Evolutionary conservation across 2,329 filamentous ascomycete genomes (phyloP).

Genomic region (Zymoseptoria tritici): DNA sequence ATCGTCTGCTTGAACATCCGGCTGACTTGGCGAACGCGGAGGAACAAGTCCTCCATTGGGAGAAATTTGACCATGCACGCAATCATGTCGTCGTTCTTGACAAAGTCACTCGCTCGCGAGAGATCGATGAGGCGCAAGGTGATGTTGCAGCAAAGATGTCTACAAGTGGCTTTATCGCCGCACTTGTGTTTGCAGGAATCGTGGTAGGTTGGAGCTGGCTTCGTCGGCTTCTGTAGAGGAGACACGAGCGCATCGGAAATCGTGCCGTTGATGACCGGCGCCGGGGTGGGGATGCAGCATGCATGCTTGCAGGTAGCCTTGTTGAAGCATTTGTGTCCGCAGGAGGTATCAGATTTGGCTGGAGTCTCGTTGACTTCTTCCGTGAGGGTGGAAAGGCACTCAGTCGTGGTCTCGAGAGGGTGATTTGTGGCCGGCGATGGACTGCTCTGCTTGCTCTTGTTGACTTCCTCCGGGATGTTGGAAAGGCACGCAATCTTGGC

Average conservation of each 20-base stretch:
- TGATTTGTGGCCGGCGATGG: no score
- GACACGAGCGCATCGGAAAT: no score
- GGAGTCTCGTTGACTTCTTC: neutral
- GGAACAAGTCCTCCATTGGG: neutral
- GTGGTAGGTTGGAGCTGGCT: neutral
- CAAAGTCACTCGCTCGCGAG: neutral
- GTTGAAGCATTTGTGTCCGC: neutral
- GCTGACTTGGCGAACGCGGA: neutral
- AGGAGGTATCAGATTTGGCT: neutral
- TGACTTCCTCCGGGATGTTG: no score
- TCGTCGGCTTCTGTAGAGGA: no score
- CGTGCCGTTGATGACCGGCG: no score
- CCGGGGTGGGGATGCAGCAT: neutral
- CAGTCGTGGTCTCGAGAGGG: no score
- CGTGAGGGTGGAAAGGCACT: no score
- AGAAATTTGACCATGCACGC: neutral
- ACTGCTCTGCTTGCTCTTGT: no score
- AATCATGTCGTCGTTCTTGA: neutral
- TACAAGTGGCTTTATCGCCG: neutral
- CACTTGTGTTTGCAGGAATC: neutral
- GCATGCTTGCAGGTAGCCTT: neutral
- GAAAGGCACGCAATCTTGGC: no score
- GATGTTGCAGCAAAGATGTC: neutral
- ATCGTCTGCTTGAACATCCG: neutral
- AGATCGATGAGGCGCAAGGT: neutral